Conservation (phyloP, 1,139 yeast species). For the Entelexis paramagnoliae region DNA sequence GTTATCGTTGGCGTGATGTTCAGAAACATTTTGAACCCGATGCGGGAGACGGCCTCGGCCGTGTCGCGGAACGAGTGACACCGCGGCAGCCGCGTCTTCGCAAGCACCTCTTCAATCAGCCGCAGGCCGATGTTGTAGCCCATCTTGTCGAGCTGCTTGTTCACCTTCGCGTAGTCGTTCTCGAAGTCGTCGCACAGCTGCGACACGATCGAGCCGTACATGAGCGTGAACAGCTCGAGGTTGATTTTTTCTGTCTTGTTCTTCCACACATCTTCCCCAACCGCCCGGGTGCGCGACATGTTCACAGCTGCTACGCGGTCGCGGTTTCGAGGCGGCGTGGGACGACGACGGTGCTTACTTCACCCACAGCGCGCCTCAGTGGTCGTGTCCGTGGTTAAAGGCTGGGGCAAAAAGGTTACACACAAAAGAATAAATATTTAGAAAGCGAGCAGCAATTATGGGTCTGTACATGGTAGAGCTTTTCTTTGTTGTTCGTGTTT, state of each 20-base stretch:
- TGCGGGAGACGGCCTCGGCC: constrained; percentile 71
- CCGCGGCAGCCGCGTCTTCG: constrained; percentile 73
- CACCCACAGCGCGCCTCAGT: background rate
- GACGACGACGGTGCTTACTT: background rate
- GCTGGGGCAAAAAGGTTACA: too few species aligned
- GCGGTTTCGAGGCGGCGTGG: background rate
- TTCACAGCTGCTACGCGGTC: background rate
- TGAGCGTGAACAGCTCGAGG: constrained; percentile 81
- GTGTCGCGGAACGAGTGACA: constrained; percentile 77
- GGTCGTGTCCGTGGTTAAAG: background rate
- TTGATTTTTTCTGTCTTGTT: constrained; percentile 79
- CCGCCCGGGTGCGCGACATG: constrained; percentile 48
- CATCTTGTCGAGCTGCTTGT: constrained; percentile 78
- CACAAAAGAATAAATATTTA: too few species aligned
- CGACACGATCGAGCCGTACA: constrained; percentile 92
- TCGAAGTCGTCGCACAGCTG: constrained; percentile 79
- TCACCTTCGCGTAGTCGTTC: constrained; percentile 67
- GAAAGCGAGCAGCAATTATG: too few species aligned
- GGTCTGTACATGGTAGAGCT: too few species aligned
- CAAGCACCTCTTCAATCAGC: constrained; percentile 83
- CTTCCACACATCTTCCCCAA: constrained; percentile 92
- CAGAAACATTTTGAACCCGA: constrained; percentile 82
- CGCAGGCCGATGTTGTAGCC: constrained; percentile 92
- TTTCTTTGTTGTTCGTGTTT: too few species aligned
- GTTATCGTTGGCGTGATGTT: constrained; percentile 69